Base-by-base conservation (phyloP, 768 basidiomycete genomes). In the Suillus variegatus region DNA sequence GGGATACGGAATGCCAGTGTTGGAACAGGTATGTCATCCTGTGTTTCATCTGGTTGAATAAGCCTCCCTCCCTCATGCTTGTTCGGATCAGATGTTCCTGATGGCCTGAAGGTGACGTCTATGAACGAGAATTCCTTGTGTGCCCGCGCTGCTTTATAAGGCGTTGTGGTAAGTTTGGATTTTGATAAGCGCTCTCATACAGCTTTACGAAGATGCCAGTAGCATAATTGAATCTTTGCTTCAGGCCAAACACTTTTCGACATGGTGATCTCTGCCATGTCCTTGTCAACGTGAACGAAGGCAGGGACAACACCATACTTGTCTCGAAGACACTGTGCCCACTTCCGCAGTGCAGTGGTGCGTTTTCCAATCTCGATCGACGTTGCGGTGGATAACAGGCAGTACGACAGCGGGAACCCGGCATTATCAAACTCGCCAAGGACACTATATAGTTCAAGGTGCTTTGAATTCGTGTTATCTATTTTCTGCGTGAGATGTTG, bases 391-490 rank as follows among this genome's bases (percentile, higher is more conserved):
- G 71, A 72, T 20, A 74, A 54, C 4, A 74, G 64, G 36, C 66
- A 67, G 60, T 74, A 74, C 40, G 65, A 65, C 10, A 74, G 36
- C 1, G 71, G 73, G 61, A 74, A 70, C 7, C 73, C 73, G 1
- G 70, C 67, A 64, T 65, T 65, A 60, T 74, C 71, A 35, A 68
- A 57, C 64, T 74, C 73, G 2, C 56, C 65, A 44, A 74, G 63
- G 22, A 74, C 62, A 32, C 66, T 65, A 52, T 74, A 74, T 2
- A 74, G 66, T 62, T 74, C 69, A 28, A 74, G 69, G 51, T 72
- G 60, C 47, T 64, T 62, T 1, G 73, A 61, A 38, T 74, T 74
- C 2, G 9, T 46, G 46, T 46, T 46, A 4, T 46, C 46, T 46
- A 10, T 10, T 46, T 9, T n/a, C 20, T 4, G 9, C 9, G 3